These are phyloP conservation scores for Colletotrichum sp. DNA, from an alignment of 2,329 filamentous ascomycete genomes.

Conservation along the genomic window DNA sequence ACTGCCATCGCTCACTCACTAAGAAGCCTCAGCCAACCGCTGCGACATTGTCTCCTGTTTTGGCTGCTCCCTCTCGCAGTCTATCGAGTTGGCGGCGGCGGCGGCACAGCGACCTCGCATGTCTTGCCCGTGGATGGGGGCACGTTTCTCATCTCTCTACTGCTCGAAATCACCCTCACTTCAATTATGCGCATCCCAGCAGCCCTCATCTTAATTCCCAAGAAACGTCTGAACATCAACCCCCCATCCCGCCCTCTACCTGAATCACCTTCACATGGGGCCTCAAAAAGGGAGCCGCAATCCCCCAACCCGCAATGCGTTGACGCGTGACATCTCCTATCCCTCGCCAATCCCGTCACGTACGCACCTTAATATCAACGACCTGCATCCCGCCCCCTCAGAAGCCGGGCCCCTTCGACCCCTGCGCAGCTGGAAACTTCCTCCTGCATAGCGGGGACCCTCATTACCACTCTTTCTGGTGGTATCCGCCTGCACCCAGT, in stretches of 20 bases:
- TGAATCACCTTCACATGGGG: background rate
- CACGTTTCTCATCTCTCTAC: background rate
- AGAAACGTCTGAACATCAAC: background rate
- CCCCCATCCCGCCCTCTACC: background rate
- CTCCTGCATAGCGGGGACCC: background rate
- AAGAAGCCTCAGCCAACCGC: background rate
- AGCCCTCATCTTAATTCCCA: background rate
- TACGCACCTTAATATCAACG: slow-evolving; percentile 12
- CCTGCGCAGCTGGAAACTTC: slow-evolving; percentile 12
- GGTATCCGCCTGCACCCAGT: background rate
- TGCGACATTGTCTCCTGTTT: background rate
- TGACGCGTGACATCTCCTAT: background rate
- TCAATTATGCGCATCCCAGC: background rate
- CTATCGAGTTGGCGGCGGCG: background rate
- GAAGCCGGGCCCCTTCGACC: background rate
- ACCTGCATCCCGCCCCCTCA: slow-evolving; percentile 4
- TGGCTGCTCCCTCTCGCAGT: background rate
- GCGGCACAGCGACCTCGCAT: background rate
- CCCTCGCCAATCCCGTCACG: background rate
- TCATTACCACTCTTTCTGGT: background rate
- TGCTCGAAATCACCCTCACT: background rate
- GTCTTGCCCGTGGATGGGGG: background rate
- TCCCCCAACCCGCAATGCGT: background rate
- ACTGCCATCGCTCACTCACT: background rate
- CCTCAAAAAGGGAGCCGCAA: slow-evolving; percentile 8